A percentile compares a stretch with the other conserved stretches of the same genome.
These are phyloP conservation scores for Geosiphon pyriformis DNA, from an alignment of 192 early-diverging fungal genomes.

Conservation along the genomic window DNA sequence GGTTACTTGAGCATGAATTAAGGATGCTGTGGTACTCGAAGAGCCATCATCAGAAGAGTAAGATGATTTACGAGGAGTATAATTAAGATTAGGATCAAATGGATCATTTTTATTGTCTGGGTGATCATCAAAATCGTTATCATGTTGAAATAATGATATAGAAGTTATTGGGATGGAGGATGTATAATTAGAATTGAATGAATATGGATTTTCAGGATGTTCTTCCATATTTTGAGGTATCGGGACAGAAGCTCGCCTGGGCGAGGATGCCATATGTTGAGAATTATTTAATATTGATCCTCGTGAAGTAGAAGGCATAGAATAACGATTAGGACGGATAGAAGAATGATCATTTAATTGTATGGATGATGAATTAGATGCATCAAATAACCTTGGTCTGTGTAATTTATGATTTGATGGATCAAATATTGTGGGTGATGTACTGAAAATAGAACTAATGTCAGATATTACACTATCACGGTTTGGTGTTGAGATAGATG, in stretches of 20 bases:
- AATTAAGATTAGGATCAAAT: background rate
- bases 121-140: constrained; percentile 6
- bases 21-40: background rate
- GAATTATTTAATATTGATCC: background rate
- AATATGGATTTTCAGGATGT: background rate
- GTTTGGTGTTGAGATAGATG: background rate
- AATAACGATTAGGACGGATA: constrained; percentile 7
- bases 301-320: background rate
- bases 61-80: background rate
- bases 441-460: background rate
- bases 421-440: constrained; percentile 1
- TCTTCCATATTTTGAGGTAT: background rate
- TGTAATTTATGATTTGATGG: background rate
- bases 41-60: background rate
- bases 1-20: background rate
- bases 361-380: background rate
- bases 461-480: constrained; percentile 12
- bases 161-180: background rate
- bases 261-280: background rate
- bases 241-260: constrained; percentile 12
- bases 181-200: background rate
- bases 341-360: background rate
- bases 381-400: background rate
- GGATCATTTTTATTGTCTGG: background rate
- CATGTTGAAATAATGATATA: background rate